Percentiles rank a stretch among this genome's conserved stretches.
phyloP scores from a whole-genome alignment of 306 rosid species.

The Styphnolobium japonicum region DNA sequence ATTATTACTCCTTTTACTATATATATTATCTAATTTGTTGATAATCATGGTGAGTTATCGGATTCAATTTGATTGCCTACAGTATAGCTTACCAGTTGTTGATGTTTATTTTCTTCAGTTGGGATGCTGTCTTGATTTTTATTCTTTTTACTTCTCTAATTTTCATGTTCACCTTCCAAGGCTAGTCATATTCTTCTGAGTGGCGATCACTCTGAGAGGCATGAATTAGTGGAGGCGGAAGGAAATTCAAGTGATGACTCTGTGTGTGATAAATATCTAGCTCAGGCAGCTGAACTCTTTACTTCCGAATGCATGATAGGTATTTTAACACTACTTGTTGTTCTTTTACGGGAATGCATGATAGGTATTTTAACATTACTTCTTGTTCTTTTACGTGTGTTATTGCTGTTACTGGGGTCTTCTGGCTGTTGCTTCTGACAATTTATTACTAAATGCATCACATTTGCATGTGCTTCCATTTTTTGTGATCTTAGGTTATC shows the following conservation, averaged over 20 bases:
- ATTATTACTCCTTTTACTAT: background rate
- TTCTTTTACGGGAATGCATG: constrained; percentile 34
- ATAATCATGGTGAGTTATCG: background rate
- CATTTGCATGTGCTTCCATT: background rate
- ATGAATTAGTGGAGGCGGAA: constrained; percentile 69
- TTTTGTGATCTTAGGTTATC: background rate
- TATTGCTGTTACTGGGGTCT: constrained; percentile 7
- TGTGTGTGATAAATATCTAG: constrained; percentile 61
- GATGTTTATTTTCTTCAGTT: constrained; percentile 21
- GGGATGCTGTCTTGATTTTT: constrained; percentile 13
- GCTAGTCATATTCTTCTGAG: constrained; percentile 65
- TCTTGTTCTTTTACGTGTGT: constrained; percentile 3
- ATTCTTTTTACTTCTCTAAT: constrained; percentile 22
- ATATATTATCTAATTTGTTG: background rate
- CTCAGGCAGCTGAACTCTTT: constrained; percentile 56
- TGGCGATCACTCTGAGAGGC: constrained; percentile 68
- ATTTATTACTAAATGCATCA: background rate
- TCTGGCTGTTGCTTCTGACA: background rate
- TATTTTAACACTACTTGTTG: constrained; percentile 31
- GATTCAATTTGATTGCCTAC: background rate
- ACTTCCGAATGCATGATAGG: constrained; percentile 51
- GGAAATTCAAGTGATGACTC: constrained; percentile 53
- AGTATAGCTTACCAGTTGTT: background rate
- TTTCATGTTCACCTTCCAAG: constrained; percentile 39
- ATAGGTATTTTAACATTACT: constrained; percentile 48